A percentile compares a stretch with the other conserved stretches of the same genome.
Conservation (phyloP, 2,329 filamentous ascomycete species). For the Fusarium piperis region DNA sequence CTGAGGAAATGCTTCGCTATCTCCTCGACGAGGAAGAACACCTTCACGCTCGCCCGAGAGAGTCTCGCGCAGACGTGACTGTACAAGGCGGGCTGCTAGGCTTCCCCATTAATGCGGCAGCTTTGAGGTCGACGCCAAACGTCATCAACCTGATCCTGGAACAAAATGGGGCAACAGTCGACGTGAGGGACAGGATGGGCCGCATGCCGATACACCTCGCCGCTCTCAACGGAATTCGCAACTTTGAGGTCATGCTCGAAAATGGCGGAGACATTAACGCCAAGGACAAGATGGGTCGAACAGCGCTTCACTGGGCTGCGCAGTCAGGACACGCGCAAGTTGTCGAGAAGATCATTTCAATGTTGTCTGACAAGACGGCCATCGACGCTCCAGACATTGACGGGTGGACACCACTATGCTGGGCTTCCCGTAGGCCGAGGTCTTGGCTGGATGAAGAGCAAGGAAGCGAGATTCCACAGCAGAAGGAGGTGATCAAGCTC, state of each 20-base stretch:
- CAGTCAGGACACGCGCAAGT: background rate
- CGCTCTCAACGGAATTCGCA: background rate
- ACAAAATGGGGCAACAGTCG: rapidly evolving
- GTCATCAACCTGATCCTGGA: background rate
- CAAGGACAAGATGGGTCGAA: background rate
- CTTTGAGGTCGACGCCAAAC: rapidly evolving
- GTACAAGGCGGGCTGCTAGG: background rate
- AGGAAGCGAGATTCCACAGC: background rate
- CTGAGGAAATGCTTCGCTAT: background rate
- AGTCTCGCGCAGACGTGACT: background rate
- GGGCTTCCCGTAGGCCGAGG: background rate
- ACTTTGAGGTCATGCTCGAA: background rate
- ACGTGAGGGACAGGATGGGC: background rate
- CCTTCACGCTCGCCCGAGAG: background rate
- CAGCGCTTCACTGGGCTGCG: background rate
- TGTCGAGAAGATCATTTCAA: background rate
- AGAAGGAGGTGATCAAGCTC: background rate
- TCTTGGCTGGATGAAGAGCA: background rate
- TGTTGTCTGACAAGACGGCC: background rate
- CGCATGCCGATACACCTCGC: conserved; percentile 15
- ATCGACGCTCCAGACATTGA: conserved; percentile 7
- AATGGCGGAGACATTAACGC: background rate
- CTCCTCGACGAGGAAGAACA: background rate
- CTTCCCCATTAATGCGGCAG: background rate
- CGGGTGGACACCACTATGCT: conserved; percentile 17